Base-by-base conservation (phyloP, 2,329 filamentous ascomycete species). In the Emergomyces pasteurianus region DNA sequence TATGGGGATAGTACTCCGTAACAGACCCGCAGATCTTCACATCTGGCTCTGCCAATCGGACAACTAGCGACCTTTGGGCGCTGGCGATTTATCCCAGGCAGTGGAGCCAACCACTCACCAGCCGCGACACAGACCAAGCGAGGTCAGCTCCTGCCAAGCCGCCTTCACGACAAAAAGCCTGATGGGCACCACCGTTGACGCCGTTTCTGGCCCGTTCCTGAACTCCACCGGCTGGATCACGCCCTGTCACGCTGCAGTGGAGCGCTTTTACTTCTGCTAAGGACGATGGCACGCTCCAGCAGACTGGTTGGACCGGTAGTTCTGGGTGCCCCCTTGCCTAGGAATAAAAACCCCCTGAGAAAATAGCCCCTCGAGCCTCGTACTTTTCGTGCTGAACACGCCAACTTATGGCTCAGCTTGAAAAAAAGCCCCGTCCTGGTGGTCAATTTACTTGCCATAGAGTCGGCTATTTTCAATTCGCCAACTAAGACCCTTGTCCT, bases 141-240 rank as follows among this genome's bases (percentile, higher is more conserved):
- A 54, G 14, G 18, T 16, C 52, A 23, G 31, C 34, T 21, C 9
- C 16, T 18, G 34, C 53, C 36, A 42, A 56, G 34, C 38, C 36
- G 23, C 23, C 42, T 40, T 40, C 34, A 21, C 14, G 10, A 26
- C 7, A 16, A 26, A 16, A 9, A 9, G 21, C 23, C n/a, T 23
- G 12, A 42, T 56, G 53, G n/a, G 16, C 16, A 18, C 38, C 26
- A 31, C n/a, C 55, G 55, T 57, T 47, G 55, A 34, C 38, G 55
- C 55, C 55, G 55, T 57, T 57, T 28, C 38, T 57, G 16, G 55
- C 38, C 55, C 40, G 55, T 34, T 57, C 26, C 38, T 57, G 38
- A n/a, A 1, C 26, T 47, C 42, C 54, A 34, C 36, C 53, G 34
- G n/a, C 36, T 56, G 21, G 34, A 42, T 42, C 21, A 42, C 36